A percentile compares a stretch with the other conserved stretches of the same genome.
These are phyloP conservation scores for Fonsecaea erecta DNA, from an alignment of 2,329 filamentous ascomycete species.

Conservation along the genomic window DNA sequence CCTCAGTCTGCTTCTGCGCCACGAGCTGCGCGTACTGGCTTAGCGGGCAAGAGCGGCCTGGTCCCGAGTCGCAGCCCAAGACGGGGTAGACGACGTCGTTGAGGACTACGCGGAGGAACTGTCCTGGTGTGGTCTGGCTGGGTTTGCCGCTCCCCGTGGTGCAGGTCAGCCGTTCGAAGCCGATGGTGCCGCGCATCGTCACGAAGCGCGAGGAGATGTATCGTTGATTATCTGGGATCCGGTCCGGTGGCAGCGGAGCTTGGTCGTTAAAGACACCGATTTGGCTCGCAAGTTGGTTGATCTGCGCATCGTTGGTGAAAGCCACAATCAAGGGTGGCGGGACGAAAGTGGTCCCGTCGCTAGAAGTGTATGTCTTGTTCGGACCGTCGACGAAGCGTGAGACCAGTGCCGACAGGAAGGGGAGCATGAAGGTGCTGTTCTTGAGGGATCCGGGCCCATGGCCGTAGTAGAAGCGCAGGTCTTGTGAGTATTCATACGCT, in stretches of 20 bases:
- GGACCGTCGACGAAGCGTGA: slow-evolving; percentile 60
- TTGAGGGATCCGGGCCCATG: slow-evolving; percentile 62
- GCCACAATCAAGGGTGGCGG: slow-evolving; percentile 58
- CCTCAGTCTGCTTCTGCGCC: slow-evolving; percentile 51
- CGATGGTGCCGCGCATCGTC: slow-evolving; percentile 68
- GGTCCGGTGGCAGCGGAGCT: slow-evolving; percentile 52
- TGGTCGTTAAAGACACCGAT: slow-evolving; percentile 67
- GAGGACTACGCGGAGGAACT: slow-evolving; percentile 58
- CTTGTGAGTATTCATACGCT: slow-evolving; percentile 70
- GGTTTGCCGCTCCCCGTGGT: slow-evolving; percentile 36
- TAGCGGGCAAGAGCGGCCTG: slow-evolving; percentile 59
- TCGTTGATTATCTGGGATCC: slow-evolving; percentile 53
- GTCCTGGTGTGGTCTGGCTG: slow-evolving; percentile 46
- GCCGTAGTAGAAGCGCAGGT: slow-evolving; percentile 71
- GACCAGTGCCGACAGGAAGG: slow-evolving; percentile 62
- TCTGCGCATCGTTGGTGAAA: slow-evolving; percentile 70
- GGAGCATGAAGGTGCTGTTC: slow-evolving; percentile 64
- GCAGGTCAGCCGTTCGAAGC: slow-evolving; percentile 67
- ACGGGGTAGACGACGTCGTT: slow-evolving; percentile 67
- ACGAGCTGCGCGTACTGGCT: slow-evolving; percentile 55
- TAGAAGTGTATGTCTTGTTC: neutral
- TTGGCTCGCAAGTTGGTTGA: slow-evolving; percentile 63
- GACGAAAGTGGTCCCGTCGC: slow-evolving; percentile 51
- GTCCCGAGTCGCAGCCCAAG: slow-evolving; percentile 49
- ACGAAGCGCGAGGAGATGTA: slow-evolving; percentile 61